Conservation (phyloP, 495 filamentous ascomycete species). For the Talaromyces wortmannii region DNA sequence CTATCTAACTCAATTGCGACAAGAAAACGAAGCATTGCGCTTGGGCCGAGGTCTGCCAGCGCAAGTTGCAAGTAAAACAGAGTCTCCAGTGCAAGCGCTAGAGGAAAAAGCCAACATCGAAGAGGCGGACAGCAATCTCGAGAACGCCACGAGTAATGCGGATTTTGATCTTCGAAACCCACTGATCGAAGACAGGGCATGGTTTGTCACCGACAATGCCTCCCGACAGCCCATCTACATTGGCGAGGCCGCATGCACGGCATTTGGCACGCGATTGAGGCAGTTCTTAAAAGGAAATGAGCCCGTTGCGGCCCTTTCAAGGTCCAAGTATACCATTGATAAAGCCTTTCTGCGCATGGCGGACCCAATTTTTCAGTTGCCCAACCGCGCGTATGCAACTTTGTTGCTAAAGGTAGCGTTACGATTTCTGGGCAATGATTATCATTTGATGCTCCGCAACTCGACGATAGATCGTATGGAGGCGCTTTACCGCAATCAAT, state of each 20-base stretch:
- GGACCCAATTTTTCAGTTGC: not conserved
- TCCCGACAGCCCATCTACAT: constrained; percentile 17
- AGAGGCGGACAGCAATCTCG: not conserved
- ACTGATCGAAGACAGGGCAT: constrained; percentile 22
- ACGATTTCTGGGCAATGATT: constrained; percentile 9
- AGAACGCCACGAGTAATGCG: constrained; percentile 1
- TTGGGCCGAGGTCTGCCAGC: not conserved
- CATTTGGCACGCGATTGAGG: constrained; percentile 11
- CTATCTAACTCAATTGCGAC: constrained; percentile 18
- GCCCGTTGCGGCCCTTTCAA: not conserved
- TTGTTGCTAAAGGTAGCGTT: constrained; percentile 8
- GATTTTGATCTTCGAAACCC: constrained; percentile 19
- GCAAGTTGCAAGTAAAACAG: constrained; percentile 9
- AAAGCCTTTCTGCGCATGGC: constrained; percentile 1
- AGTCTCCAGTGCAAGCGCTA: constrained; percentile 2
- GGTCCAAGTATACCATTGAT: constrained; percentile 4
- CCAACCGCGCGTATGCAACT: constrained; percentile 7
- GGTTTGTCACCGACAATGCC: constrained; percentile 24
- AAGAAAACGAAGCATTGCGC: constrained; percentile 17
- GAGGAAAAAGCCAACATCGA: not conserved
- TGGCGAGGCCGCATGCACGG: constrained; percentile 9
- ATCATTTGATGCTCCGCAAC: constrained; percentile 8
- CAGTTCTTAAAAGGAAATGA: constrained; percentile 9
- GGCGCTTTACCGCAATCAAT: not conserved
- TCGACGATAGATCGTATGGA: constrained; percentile 7